phyloP scores from a whole-genome alignment of 352 stramenopile genomes.

The Globisporangium nodosum region DNA sequence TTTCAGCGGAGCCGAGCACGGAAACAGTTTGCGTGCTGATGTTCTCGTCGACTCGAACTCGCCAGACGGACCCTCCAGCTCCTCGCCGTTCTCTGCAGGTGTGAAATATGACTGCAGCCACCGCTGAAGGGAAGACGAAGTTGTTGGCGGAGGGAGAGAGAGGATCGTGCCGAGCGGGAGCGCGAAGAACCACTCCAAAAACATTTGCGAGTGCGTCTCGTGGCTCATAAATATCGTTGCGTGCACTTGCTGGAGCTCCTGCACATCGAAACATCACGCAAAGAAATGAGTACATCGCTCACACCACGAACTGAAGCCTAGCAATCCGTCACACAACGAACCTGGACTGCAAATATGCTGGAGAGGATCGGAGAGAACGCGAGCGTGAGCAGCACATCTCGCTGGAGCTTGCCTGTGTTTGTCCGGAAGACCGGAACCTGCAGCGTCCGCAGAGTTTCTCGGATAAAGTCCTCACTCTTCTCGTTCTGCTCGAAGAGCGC shows the following conservation, averaged over 20 bases:
- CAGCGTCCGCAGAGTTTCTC: constrained; percentile 34
- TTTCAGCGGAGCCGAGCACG: constrained; percentile 28
- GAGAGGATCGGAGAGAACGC: constrained; percentile 66
- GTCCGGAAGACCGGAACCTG: constrained; percentile 49
- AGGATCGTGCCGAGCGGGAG: constrained; percentile 57
- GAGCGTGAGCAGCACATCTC: constrained; percentile 48
- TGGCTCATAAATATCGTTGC: constrained; percentile 47
- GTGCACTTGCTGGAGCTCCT: constrained; percentile 66
- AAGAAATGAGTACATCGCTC: background rate
- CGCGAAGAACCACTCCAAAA: constrained; percentile 83
- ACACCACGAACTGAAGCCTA: background rate
- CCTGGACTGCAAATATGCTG: constrained; percentile 79
- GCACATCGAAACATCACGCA: background rate
- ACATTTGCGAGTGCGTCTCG: constrained; percentile 45
- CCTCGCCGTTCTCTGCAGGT: constrained; percentile 22
- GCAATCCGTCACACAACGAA: constrained; percentile 12
- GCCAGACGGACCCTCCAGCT: constrained; percentile 21
- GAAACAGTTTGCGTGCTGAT: constrained; percentile 27
- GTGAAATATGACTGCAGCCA: constrained; percentile 64
- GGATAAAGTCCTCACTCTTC: constrained; percentile 54
- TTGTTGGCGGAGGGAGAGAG: constrained; percentile 47
- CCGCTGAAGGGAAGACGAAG: constrained; percentile 71
- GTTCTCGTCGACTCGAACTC: constrained; percentile 22
- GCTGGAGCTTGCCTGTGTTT: constrained; percentile 24
- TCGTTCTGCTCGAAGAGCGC: constrained; percentile 55